Evolutionary conservation across 768 basidiomycete genomes (phyloP), one percentile per base, ranked within the genome.

Genomic region (Fistulinella prunicolor): DNA sequence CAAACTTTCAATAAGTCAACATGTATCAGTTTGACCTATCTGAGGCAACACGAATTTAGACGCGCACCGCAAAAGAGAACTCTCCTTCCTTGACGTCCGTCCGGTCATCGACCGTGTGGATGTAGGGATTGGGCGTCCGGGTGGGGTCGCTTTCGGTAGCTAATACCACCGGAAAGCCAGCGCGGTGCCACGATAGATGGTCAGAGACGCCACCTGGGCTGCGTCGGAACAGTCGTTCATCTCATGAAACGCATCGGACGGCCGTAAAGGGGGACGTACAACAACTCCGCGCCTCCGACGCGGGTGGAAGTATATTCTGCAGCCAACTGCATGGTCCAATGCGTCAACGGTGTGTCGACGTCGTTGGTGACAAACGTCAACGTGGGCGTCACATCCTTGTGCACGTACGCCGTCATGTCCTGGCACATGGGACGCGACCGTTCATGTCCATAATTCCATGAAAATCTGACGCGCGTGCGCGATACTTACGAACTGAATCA

Each of bases 401-500:
- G 50, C 13, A 63, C 54, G 43, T 70, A 72, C n/a, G 65, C 71
- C 22, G 68, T 72, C 70, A 72, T 72, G 38, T 70, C 70, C 47
- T 48, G 21, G 23, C 4, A 23, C n/a, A 13, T n/a, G n/a, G n/a
- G n/a, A n/a, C n/a, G n/a, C n/a, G n/a, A n/a, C n/a, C n/a, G n/a
- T n/a, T n/a, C n/a, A n/a, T n/a, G n/a, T n/a, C n/a, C n/a, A n/a
- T n/a, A n/a, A n/a, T n/a, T n/a, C n/a, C n/a, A n/a, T n/a, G n/a
- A n/a, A n/a, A n/a, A n/a, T n/a, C n/a, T n/a, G n/a, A n/a, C n/a
- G n/a, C n/a, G n/a, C n/a, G n/a, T n/a, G n/a, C n/a, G n/a, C n/a
- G n/a, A 9, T 67, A 71, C 62, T 75, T 42, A 74, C 75, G 20
- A 76, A 56, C 46, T 78, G 64, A 57, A 75, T 69, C 72, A 80